Base-by-base conservation (phyloP, 768 basidiomycete genomes). In the Lactifluus subvellereus region DNA sequence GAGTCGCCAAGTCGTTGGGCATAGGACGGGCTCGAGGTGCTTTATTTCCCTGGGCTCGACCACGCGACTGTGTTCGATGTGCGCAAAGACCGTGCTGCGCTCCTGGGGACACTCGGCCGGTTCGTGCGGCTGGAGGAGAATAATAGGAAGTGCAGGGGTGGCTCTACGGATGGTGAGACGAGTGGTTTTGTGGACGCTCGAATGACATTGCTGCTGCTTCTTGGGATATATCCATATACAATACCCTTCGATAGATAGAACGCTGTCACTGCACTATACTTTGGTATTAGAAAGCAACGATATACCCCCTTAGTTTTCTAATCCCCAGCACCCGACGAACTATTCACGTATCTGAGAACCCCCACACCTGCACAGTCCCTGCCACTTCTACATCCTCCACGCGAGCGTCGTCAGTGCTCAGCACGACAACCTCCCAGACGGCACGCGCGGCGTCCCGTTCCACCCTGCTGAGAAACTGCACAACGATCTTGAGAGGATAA, bases 401-500 rank as follows among this genome's bases (percentile, higher is more conserved):
- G n/a, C 9, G 9, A 32, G 22, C 52, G 10, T 20, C 49, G 10
- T 27, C 56, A 0, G 27, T 16, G 45, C 14, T 27, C 30, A 6
- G 43, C 43, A 48, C 20, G 30, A 67, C 51, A n/a, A 20, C 35
- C 7, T 61, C 57, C 63, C 64, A 65, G 16, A 86, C 74, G n/a
- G 72, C 73, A 59, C 75, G 75, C 35, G 78, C 80, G 20, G 82
- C 53, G 52, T 61, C 72, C 64, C 79, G 84, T 74, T 92, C 90
- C 22, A 71, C 63, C 49, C 68, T 71, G 59, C 80, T 85, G 72
- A 91, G 75, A 72, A 92, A 86, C 62, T 88, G 61, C 52, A 82
- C 72, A 0, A 91, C 77, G 0, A 85, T 88, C 50, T 74, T 75
- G 66, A 91, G n/a, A n/a, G n/a, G n/a, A n/a, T n/a, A n/a, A n/a